A percentile compares a stretch with the other conserved stretches of the same genome.
Evolutionary conservation across 805 yeast species (phyloP).

Genomic region (Candida hungchunana): DNA sequence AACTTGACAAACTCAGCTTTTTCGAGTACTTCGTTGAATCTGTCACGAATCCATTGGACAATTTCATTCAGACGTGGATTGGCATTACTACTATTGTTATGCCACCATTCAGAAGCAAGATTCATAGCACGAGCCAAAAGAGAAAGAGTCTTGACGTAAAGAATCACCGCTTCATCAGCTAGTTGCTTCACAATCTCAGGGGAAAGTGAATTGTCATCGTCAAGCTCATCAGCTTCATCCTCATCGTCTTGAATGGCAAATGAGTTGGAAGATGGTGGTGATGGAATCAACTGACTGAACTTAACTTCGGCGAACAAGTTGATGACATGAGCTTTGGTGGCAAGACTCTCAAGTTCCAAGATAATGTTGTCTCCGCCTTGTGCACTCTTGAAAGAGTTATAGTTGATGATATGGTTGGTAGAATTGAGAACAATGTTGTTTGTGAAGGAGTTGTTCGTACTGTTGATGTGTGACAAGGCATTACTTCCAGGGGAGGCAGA

Average conservation of each 20-base stretch:
- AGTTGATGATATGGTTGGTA: constrained; percentile 18
- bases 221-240: constrained; percentile 28
- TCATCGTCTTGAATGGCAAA: constrained; percentile 37
- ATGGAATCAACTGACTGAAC: constrained; percentile 77
- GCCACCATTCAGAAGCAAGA: constrained; percentile 90
- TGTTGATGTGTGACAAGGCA: constrained; percentile 16
- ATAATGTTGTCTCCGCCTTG: constrained; percentile 34
- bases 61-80: constrained; percentile 48
- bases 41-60: constrained; percentile 82
- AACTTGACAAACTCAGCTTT: constrained; percentile 77
- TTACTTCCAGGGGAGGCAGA: constrained; percentile 16
- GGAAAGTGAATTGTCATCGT: constrained; percentile 37
- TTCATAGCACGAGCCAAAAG: constrained; percentile 83
- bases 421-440: constrained; percentile 21
- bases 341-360: constrained; percentile 59
- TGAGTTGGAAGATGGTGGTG: constrained; percentile 39
- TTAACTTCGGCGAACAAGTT: constrained; percentile 88
- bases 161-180: constrained; percentile 80
- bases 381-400: constrained; percentile 12
- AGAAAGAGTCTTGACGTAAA: constrained; percentile 81
- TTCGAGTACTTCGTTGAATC: constrained; percentile 83
- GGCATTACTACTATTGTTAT: constrained; percentile 38
- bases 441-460: constrained; percentile 22
- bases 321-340: constrained; percentile 89
- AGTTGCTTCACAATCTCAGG: constrained; percentile 52